Percentiles rank a stretch among this genome's conserved stretches.
Evolutionary conservation across 176 grass and related monocot species (phyloP).

Genomic region (Eragrostis nindensis): DNA sequence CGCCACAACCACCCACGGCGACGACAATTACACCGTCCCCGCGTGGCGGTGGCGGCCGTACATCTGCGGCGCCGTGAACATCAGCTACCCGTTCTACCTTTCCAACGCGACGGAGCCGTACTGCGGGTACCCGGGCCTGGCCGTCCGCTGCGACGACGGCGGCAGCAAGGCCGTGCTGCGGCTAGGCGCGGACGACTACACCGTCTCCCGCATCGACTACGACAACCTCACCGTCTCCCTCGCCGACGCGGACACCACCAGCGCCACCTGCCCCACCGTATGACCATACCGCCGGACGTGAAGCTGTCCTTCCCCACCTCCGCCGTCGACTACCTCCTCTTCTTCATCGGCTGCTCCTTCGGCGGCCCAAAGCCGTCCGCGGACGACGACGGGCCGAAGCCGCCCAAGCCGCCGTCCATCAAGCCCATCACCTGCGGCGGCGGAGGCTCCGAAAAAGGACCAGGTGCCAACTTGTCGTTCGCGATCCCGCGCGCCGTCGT

Average conservation of each 20-base stretch:
- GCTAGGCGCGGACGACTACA: slow-evolving; percentile 19
- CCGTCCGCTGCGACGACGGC: slow-evolving; percentile 39
- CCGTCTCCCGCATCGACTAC: slow-evolving; percentile 43
- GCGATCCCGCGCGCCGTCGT: neutral
- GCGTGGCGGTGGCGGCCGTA: slow-evolving; percentile 22
- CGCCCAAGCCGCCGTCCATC: slow-evolving; percentile 35
- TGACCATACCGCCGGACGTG: slow-evolving; percentile 25
- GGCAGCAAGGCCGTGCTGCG: slow-evolving; percentile 12
- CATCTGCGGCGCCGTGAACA: slow-evolving; percentile 46
- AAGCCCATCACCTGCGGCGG: slow-evolving; percentile 9
- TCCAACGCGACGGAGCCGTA: neutral
- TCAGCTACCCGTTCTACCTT: slow-evolving; percentile 58
- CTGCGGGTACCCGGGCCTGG: slow-evolving; percentile 54
- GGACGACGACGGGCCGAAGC: neutral
- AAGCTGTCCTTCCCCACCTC: neutral
- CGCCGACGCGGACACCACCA: neutral
- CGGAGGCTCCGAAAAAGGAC: neutral
- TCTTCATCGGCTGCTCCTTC: slow-evolving; percentile 45
- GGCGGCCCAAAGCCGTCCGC: neutral
- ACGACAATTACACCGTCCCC: neutral
- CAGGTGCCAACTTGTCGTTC: neutral
- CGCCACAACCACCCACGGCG: neutral
- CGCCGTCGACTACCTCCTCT: slow-evolving; percentile 40
- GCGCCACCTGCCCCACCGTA: slow-evolving; percentile 26
- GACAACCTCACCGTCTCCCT: slow-evolving; percentile 35